phyloP scores from a whole-genome alignment of 1,139 yeast genomes.

The Petasospora rhodanensis region DNA sequence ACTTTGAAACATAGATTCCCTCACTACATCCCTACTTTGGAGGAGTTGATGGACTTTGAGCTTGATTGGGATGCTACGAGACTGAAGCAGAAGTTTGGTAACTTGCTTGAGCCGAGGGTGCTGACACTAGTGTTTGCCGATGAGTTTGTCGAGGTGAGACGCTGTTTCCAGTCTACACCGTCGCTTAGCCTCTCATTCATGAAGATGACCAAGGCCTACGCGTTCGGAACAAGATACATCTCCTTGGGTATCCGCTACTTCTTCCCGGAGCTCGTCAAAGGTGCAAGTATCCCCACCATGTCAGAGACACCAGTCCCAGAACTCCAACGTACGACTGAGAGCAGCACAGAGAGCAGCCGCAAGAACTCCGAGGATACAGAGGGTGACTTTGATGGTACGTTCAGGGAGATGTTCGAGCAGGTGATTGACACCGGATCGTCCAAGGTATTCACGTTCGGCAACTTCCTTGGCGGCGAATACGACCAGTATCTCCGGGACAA shows the following conservation, averaged over 20 bases:
- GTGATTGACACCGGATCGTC: slow-evolving; percentile 1
- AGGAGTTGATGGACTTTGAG: slow-evolving; percentile 1
- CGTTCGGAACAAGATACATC: slow-evolving; percentile 1
- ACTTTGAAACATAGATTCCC: no score
- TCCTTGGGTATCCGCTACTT: slow-evolving; percentile 1
- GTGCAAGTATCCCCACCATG: not conserved
- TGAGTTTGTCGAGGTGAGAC: not conserved
- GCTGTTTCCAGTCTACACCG: not conserved
- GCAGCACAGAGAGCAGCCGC: no score
- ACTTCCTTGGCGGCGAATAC: slow-evolving; percentile 3
- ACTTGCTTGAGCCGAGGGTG: not conserved
- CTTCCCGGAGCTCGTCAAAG: slow-evolving; percentile 3
- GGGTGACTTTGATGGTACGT: slow-evolving; percentile 4
- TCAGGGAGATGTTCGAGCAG: slow-evolving; percentile 2
- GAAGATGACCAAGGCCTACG: slow-evolving; percentile 3
- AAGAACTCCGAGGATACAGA: no score
- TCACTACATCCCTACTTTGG: not conserved
- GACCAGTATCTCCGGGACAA: slow-evolving; percentile 1
- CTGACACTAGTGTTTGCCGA: not conserved
- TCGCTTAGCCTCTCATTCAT: slow-evolving; percentile 1
- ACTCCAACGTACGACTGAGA: no score
- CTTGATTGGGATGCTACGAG: slow-evolving; percentile 1
- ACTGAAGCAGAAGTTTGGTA: not conserved
- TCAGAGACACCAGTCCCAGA: not conserved
- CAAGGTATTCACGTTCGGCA: slow-evolving; percentile 1